Evolutionary conservation across 2,329 filamentous ascomycete species (phyloP).

Genomic region (Diplodia scrobiculata): DNA sequence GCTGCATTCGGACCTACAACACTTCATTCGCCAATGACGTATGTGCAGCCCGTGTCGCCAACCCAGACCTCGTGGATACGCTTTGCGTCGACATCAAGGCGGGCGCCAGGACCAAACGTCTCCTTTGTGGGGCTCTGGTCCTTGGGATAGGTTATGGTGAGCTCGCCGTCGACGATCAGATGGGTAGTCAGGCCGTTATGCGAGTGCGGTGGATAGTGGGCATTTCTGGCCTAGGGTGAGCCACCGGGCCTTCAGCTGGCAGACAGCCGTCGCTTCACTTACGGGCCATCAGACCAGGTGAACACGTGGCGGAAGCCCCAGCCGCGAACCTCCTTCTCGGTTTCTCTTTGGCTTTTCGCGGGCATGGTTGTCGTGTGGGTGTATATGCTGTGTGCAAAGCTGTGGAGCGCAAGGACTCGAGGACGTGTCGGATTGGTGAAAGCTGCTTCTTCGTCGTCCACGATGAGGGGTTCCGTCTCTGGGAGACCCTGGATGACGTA

Average conservation of each 20-base stretch:
- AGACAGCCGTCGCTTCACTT: conserved; percentile 43
- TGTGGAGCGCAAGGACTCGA: conserved; percentile 16
- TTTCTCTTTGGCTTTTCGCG: conserved; percentile 49
- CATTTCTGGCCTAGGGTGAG: conserved; percentile 54
- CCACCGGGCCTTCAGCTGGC: conserved; percentile 18
- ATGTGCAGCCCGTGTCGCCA: conserved; percentile 66
- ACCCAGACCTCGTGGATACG: conserved; percentile 71
- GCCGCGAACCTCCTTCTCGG: conserved; percentile 63
- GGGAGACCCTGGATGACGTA: conserved; percentile 15
- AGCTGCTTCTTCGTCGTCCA: not conserved
- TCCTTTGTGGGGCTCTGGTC: conserved; percentile 59
- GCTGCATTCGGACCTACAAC: conserved; percentile 1
- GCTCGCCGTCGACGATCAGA: conserved; percentile 64
- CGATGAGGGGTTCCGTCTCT: conserved; percentile 1
- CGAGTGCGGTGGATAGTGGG: conserved; percentile 68
- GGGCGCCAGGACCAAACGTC: conserved; percentile 61
- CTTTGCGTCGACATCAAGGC: conserved; percentile 67
- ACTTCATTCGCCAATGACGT: conserved; percentile 59
- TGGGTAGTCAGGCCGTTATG: conserved; percentile 69
- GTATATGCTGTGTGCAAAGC: not conserved
- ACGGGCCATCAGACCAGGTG: conserved; percentile 72
- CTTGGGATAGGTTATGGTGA: conserved; percentile 68
- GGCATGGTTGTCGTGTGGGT: conserved; percentile 34
- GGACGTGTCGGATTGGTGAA: conserved; percentile 3
- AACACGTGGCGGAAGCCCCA: conserved; percentile 72